phyloP scores from a whole-genome alignment of 768 basidiomycete genomes.

The Pholiota microspora region DNA sequence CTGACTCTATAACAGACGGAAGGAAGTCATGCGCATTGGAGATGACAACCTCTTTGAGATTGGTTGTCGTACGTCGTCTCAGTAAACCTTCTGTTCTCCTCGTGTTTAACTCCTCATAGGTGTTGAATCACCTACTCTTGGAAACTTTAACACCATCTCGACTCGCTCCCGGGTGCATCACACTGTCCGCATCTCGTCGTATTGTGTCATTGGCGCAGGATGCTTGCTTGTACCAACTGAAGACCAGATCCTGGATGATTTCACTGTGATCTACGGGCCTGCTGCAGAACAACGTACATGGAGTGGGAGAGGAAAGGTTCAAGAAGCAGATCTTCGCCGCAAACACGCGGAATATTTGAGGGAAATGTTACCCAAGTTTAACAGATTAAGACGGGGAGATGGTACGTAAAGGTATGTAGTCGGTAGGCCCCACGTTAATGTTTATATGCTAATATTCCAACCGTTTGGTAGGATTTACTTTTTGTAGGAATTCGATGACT shows the following conservation, averaged over 20 bases:
- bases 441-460: no score
- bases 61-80: constrained; percentile 70
- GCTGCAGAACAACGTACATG: constrained; percentile 72
- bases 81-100: not conserved
- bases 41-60: constrained; percentile 95
- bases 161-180: constrained; percentile 83
- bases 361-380: constrained; percentile 91
- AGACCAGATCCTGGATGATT: constrained; percentile 77
- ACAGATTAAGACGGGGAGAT: constrained; percentile 64
- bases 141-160: constrained; percentile 83
- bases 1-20: constrained; percentile 40
- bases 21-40: constrained; percentile 90
- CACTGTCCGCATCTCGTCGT: constrained; percentile 72
- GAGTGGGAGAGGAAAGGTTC: constrained; percentile 82
- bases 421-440: not conserved
- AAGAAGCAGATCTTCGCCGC: constrained; percentile 77
- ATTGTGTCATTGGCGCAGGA: constrained; percentile 81
- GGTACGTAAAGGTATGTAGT: constrained; percentile 33
- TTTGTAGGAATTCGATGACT: not conserved
- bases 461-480: no score
- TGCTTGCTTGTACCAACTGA: constrained; percentile 78
- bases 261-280: constrained; percentile 82
- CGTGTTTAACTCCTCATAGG: constrained; percentile 41
- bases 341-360: constrained; percentile 92
- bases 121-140: constrained; percentile 82